phyloP scores from a whole-genome alignment of 768 basidiomycete genomes.

The Austroboletus festivus region DNA sequence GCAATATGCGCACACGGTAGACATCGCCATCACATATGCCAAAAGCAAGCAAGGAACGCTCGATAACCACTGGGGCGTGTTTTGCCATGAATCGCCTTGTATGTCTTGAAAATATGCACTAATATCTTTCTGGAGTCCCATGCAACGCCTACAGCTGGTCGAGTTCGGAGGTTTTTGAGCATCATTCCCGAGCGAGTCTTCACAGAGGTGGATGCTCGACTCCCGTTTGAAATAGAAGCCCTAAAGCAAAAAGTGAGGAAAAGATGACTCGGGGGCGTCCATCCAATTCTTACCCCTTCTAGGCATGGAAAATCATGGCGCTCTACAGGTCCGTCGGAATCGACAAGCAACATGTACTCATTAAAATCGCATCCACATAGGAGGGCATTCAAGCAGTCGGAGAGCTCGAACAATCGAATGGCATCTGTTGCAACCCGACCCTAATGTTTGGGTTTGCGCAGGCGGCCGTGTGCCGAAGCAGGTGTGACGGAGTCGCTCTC shows the following conservation, averaged over 20 bases:
- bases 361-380: slow-evolving; percentile 99
- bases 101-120: slow-evolving; percentile 22
- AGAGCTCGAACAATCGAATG: slow-evolving; percentile 83
- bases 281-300: too few relatives aligned
- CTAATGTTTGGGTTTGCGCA: slow-evolving; percentile 96
- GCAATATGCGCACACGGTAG: slow-evolving; percentile 74
- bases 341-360: slow-evolving; percentile 85
- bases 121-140: not conserved
- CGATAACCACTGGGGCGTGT: slow-evolving; percentile 70
- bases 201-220: slow-evolving; percentile 94
- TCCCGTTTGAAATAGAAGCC: slow-evolving; percentile 88
- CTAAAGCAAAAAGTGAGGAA: slow-evolving; percentile 86
- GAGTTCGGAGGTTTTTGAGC: slow-evolving; percentile 89
- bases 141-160: slow-evolving; percentile 63
- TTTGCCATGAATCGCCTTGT: slow-evolving; percentile 85
- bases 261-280: too few relatives aligned
- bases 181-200: slow-evolving; percentile 98
- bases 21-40: slow-evolving; percentile 65
- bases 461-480: slow-evolving; percentile 97
- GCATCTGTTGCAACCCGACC: slow-evolving; percentile 97
- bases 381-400: slow-evolving; percentile 98
- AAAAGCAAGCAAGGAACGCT: slow-evolving; percentile 76
- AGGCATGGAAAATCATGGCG: slow-evolving; percentile 80
- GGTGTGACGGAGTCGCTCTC: slow-evolving; percentile 95
- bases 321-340: slow-evolving; percentile 91